Percentiles rank a stretch among this genome's conserved stretches.
Conservation (phyloP, 192 early-diverging fungal genomes). For the Gigaspora rosea region DNA sequence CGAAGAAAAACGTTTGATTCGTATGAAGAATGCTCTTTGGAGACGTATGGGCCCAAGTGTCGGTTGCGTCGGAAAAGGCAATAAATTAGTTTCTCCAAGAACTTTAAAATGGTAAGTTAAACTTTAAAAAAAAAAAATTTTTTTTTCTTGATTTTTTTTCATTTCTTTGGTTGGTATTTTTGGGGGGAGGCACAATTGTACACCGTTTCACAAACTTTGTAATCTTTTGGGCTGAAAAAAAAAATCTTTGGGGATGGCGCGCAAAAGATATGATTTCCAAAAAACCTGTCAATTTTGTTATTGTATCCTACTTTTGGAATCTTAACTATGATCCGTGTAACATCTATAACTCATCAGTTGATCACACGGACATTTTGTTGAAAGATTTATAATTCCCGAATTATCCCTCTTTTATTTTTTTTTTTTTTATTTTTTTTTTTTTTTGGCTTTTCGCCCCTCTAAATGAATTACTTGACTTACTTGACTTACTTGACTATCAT, state of each 20-base stretch:
- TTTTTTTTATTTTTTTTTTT: not conserved
- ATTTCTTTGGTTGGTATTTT: not conserved
- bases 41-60: constrained; percentile 6
- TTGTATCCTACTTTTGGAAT: not conserved
- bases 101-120: constrained; percentile 34
- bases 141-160: not conserved
- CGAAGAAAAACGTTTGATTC: constrained; percentile 27
- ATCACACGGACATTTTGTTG: constrained; percentile 6
- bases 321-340: not conserved
- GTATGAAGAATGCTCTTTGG: constrained; percentile 28
- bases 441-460: too few species aligned
- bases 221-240: not conserved
- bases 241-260: not conserved
- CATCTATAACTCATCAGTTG: not conserved
- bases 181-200: not conserved
- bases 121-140: too few species aligned
- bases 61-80: constrained; percentile 16
- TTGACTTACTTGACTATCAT: too few species aligned
- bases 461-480: too few species aligned
- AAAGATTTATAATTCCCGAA: not conserved
- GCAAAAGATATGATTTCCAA: not conserved
- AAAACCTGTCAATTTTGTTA: constrained; percentile 11
- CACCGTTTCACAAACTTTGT: not conserved
- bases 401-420: not conserved
- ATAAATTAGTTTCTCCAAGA: constrained; percentile 18